Evolutionary conservation across 805 yeast genomes (phyloP).

Genomic region (Spathaspora girioi): DNA sequence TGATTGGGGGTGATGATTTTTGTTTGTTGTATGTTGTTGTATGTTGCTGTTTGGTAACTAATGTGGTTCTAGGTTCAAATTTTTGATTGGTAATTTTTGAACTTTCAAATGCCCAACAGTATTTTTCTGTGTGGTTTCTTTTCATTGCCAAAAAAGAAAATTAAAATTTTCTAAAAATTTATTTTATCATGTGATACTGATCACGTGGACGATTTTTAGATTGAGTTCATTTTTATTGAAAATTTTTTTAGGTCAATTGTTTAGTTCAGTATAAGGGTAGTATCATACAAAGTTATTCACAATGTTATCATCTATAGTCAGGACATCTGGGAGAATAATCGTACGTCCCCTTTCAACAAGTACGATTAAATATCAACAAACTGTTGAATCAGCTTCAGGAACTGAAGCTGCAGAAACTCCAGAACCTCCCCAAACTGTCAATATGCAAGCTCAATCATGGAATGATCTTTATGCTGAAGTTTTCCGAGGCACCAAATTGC

Average conservation of each 20-base stretch:
- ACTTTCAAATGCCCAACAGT: neutral
- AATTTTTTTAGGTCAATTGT: neutral
- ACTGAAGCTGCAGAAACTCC: neutral
- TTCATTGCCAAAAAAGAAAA: neutral
- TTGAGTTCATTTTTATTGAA: neutral
- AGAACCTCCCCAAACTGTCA: neutral
- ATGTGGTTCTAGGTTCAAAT: neutral
- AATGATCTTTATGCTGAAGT: conserved; percentile 7
- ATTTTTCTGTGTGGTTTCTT: neutral
- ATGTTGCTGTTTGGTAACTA: neutral
- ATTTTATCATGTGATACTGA: neutral
- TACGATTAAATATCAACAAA: neutral
- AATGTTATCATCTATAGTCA: neutral
- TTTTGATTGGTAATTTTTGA: neutral
- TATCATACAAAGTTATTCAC: neutral
- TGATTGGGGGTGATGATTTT: neutral
- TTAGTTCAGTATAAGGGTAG: too few species aligned
- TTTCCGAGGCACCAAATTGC: neutral
- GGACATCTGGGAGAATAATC: neutral
- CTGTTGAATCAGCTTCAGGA: neutral
- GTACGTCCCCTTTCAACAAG: neutral
- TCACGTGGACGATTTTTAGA: neutral
- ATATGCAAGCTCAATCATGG: conserved; percentile 20
- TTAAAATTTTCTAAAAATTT: neutral
- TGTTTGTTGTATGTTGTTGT: neutral